phyloP scores from a whole-genome alignment of 139 green algal species.

The Coccomyxa sp. region DNA sequence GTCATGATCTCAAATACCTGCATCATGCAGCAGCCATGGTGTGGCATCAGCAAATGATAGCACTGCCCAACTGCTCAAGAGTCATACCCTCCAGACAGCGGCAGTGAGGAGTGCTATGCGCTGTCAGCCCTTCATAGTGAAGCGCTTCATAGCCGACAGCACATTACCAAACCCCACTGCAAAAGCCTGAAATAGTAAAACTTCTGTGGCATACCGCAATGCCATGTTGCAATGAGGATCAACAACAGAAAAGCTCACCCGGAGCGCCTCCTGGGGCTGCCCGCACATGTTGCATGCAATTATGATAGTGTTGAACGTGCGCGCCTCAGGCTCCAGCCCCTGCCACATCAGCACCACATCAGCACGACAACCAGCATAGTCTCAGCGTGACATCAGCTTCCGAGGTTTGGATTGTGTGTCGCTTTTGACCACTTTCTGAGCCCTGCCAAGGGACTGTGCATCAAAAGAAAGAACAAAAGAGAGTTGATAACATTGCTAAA shows the following conservation, averaged over 20 bases:
- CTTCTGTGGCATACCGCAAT: no score
- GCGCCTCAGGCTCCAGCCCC: constrained; percentile 69
- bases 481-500: background rate
- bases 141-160: no score
- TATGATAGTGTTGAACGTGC: constrained; percentile 81
- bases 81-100: no score
- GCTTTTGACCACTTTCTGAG: background rate
- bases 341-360: constrained; percentile 15
- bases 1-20: constrained; percentile 75
- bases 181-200: no score
- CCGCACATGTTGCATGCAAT: constrained; percentile 54
- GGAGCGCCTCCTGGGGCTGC: constrained; percentile 35
- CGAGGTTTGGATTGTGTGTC: background rate
- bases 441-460: background rate
- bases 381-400: background rate
- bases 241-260: constrained; percentile 4
- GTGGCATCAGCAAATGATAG: no score
- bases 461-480: background rate
- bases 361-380: background rate
- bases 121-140: no score
- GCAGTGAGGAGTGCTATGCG: no score
- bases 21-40: background rate
- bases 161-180: no score
- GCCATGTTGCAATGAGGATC: background rate
- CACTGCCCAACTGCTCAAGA: no score